Conservation (phyloP, 768 basidiomycete species). For the Boletus subparvulus region DNA sequence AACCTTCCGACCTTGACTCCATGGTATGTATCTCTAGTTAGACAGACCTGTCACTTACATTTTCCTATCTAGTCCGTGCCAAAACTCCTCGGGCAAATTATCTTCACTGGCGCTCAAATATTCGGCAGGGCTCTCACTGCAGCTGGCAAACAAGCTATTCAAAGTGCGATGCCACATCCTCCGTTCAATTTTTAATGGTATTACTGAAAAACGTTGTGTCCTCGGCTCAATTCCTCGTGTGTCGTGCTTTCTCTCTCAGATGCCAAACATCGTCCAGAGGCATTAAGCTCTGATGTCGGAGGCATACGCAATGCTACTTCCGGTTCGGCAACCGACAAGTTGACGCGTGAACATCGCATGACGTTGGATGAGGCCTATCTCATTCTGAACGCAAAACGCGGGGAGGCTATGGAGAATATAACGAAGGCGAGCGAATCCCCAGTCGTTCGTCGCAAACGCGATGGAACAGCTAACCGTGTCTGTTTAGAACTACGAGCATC, state of each 20-base stretch:
- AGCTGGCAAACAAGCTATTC: constrained; percentile 87
- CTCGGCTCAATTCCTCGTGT: background rate
- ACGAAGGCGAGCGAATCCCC: constrained; percentile 55
- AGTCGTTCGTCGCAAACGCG: background rate
- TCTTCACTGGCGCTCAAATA: constrained; percentile 74
- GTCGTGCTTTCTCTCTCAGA: constrained; percentile 46
- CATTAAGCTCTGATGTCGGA: constrained; percentile 63
- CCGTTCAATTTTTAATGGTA: background rate
- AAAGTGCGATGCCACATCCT: constrained; percentile 60
- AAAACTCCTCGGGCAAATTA: constrained; percentile 73
- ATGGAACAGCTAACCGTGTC: background rate
- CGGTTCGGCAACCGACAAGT: constrained; percentile 72
- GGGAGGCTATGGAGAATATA: constrained; percentile 64
- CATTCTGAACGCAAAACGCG: constrained; percentile 85
- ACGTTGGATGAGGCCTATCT: constrained; percentile 92
- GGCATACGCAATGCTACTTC: constrained; percentile 76
- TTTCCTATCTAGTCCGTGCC: constrained; percentile 65
- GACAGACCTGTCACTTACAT: background rate
- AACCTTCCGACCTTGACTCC: constrained; percentile 7
- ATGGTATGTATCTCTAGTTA: constrained; percentile 18
- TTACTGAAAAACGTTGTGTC: background rate
- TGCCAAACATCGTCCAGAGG: constrained; percentile 78
- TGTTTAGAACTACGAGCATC: constrained; percentile 82
- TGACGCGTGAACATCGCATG: constrained; percentile 88
- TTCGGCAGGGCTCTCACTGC: constrained; percentile 90